These are phyloP conservation scores for Pythium coloratum DNA, from an alignment of 352 stramenopile species.

Conservation along the genomic window DNA sequence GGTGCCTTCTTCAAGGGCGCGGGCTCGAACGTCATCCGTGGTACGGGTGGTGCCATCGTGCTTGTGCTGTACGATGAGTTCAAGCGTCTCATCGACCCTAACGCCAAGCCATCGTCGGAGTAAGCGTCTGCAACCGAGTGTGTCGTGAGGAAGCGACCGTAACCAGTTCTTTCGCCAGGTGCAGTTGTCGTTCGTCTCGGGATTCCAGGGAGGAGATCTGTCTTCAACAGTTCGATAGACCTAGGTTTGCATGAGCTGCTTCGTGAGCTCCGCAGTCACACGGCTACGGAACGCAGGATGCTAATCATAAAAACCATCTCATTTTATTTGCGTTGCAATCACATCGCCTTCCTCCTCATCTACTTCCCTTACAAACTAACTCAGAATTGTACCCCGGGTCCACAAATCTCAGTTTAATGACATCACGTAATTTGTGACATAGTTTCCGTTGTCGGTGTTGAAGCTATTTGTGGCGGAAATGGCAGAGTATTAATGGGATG, in stretches of 20 bases:
- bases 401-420: slow-evolving; percentile 14
- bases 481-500: neutral
- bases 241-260: slow-evolving; percentile 24
- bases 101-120: slow-evolving; percentile 57
- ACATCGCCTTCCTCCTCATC: neutral
- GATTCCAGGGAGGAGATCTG: slow-evolving; percentile 19
- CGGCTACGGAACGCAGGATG: neutral
- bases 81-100: slow-evolving; percentile 86
- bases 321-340: slow-evolving; percentile 33
- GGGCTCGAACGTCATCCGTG: slow-evolving; percentile 98
- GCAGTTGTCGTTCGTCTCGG: slow-evolving; percentile 11
- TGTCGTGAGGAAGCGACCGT: slow-evolving; percentile 32
- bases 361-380: slow-evolving; percentile 1
- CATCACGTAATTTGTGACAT: neutral
- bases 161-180: slow-evolving; percentile 13
- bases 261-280: neutral
- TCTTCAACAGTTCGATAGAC: slow-evolving; percentile 36
- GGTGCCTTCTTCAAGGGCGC: slow-evolving; percentile 99
- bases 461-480: neutral
- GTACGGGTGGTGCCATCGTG: slow-evolving; percentile 97
- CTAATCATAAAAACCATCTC: slow-evolving; percentile 31
- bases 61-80: slow-evolving; percentile 99
- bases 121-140: slow-evolving; percentile 33
- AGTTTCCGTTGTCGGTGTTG: slow-evolving; percentile 4
- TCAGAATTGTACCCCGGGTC: slow-evolving; percentile 24